Base-by-base conservation (phyloP, 225 moss, liverwort and hornwort genomes). In the Physcomitrellopsis africana region DNA sequence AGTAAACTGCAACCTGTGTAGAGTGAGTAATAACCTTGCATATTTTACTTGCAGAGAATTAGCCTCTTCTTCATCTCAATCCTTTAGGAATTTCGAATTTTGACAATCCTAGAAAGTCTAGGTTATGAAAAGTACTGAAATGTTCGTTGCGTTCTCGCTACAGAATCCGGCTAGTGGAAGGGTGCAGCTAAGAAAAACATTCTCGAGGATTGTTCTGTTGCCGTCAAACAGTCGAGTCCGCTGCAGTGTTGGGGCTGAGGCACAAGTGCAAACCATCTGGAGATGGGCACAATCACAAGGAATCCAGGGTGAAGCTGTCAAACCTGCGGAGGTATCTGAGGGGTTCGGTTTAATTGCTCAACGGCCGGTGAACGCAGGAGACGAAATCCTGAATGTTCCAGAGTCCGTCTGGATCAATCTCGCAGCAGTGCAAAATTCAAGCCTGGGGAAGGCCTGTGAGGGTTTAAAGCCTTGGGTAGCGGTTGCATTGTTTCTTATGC, bases 381-480 rank as follows among this genome's bases (percentile, higher is more conserved):
- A 93, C 16, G 99, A 99, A 13, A 67, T 95, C 24, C 60, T 99
- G 45, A 78, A 66, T 27, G 80, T 99, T 15, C 89, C 93, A 0
- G 87, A 87, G 73, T 75, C 81, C n/a, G 82, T 76, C 11, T 99
- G 99, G 99, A 92, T 99, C 22, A 86, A 83, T 67, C 60, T 83
- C 2, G 63, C 86, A 18, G 62, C 89, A 11, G 95, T 86, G 54
- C 83, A 82, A 62, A 82, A 85, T 11, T 92, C 92, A 16, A 52
- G 52, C 4, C 71, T 92, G 16, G 87, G 89, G n/a, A 77, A 72
- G 12, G 72, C 77, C 53, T 85, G 89, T 51, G 60, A 86, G 74
- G 86, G 76, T 32, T 79, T 86, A 59, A 93, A 90, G 57, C 81
- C 99, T 10, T 99, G 99, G 99, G 86, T 99, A 7, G 77, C 73